phyloP scores from a whole-genome alignment of 257 asterid species.

The Nicotiana tomentosiformis region DNA sequence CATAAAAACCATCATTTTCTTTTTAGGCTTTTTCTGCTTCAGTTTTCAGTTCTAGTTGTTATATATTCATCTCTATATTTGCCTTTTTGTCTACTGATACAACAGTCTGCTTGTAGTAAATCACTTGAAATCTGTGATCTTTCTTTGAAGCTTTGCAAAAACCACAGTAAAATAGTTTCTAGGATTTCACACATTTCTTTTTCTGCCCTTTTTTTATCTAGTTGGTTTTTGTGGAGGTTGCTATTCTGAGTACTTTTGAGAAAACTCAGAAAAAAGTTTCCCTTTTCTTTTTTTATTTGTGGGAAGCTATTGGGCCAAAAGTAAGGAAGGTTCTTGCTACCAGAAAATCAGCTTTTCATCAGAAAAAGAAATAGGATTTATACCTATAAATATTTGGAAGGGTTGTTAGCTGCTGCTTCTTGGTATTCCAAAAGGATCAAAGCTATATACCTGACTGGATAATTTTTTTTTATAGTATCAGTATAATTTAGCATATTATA shows the following conservation, averaged over 20 bases:
- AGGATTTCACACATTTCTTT: not conserved
- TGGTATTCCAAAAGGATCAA: not conserved
- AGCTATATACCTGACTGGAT: not conserved
- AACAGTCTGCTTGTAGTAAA: too few relatives aligned
- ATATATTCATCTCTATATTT: not conserved
- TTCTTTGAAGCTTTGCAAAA: not conserved
- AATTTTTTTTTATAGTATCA: not conserved
- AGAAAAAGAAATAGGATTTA: not conserved
- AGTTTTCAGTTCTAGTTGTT: not conserved
- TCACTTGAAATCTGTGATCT: not conserved
- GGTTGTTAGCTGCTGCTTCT: not conserved
- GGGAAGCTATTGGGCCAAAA: not conserved
- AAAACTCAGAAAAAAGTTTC: not conserved
- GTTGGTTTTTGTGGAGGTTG: not conserved
- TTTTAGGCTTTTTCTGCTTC: not conserved
- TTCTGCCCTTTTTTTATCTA: too few relatives aligned
- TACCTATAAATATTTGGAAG: not conserved
- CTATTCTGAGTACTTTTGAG: not conserved
- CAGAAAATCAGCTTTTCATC: not conserved
- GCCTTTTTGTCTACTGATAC: too few relatives aligned
- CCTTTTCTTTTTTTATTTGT: not conserved
- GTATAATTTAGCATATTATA: not conserved
- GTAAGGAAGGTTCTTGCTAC: not conserved
- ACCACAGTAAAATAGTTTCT: not conserved
- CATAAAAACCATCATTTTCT: not conserved